Base-by-base conservation (phyloP, 2,329 filamentous ascomycete species). In the Talaromyces sp. region DNA sequence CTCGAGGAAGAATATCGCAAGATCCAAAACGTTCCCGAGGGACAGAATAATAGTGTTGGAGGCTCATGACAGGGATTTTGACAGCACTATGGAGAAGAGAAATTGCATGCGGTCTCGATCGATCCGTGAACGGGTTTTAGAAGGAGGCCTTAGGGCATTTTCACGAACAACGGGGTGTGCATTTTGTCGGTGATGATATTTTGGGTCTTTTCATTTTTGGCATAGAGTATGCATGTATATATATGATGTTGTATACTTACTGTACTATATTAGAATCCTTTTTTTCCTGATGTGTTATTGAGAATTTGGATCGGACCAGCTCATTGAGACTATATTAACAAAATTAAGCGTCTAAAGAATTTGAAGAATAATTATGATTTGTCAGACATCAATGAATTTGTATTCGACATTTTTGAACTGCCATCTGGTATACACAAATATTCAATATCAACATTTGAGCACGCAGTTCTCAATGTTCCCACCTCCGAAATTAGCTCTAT, bases 1-100 rank as follows among this genome's bases (percentile, higher is more conserved):
- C 80, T 99, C 54, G 92, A 97, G 77, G 85, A 88, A 69, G 90
- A 99, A 74, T 97, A 97, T 75, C 87, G 88, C 73, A 93, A 93
- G 74, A 81, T 92, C 32, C 94, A 99, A 78, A 89, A 80, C 4
- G 92, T 97, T 31, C 83, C 81, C 62, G 80, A 85, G 62, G 79
- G 77, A 24, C 70, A 65, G 27, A 68, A 62, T 17, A 54, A 58
- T 50, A 59, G 62, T n/a, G 43, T 52, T 62, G 60, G 66, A n/a
- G 61, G 56, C 8, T 50, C 58, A 41, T 65, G 60, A 24, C 60
- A 66, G 24, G 65, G 64, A 10, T 64, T 67, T 65, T 75, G 64
- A 68, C 24, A 4, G 17, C 21, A 21, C 27, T 56, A 51, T 17
- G 14, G 46, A 51, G 3, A 6, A 6, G 12, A 8, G 7, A 14